Evolutionary conservation across 1,284 basidiomycete species (phyloP).

Genomic region (Puccinia horiana): DNA sequence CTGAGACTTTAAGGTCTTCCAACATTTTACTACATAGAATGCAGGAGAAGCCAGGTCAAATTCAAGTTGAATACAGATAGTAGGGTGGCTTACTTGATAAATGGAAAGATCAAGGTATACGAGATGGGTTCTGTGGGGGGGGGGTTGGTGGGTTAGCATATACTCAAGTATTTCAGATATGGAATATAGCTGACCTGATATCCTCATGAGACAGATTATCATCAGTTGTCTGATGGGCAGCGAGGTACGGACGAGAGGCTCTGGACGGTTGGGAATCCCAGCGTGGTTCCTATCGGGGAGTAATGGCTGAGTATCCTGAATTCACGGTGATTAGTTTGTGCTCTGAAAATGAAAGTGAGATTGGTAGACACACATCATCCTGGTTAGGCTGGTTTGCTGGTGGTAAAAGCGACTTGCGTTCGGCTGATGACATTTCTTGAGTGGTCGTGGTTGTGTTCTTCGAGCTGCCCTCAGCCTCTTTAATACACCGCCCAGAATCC

Average conservation of each 20-base stretch:
- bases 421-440: too few relatives aligned
- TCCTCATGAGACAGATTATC: conserved; percentile 39
- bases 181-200: conserved; percentile 24
- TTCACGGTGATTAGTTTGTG: too few relatives aligned
- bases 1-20: conserved; percentile 39
- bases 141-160: not conserved
- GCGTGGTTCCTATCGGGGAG: not conserved
- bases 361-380: too few relatives aligned
- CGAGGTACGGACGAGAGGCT: conserved; percentile 9
- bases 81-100: conserved; percentile 39
- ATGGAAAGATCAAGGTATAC: conserved; percentile 49
- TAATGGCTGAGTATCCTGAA: not conserved
- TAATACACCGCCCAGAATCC: too few relatives aligned
- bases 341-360: too few relatives aligned
- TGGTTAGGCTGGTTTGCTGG: too few relatives aligned
- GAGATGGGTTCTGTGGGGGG: conserved; percentile 34
- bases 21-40: conserved; percentile 36
- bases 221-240: conserved; percentile 21
- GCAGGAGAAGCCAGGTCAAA: not conserved
- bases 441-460: too few relatives aligned
- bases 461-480: too few relatives aligned
- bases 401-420: too few relatives aligned
- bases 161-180: not conserved
- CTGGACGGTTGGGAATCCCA: not conserved
- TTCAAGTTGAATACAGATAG: not conserved